A percentile compares a stretch with the other conserved stretches of the same genome.
Evolutionary conservation across 2,329 filamentous ascomycete species (phyloP).

Genomic region (Colletotrichum theobromicola): DNA sequence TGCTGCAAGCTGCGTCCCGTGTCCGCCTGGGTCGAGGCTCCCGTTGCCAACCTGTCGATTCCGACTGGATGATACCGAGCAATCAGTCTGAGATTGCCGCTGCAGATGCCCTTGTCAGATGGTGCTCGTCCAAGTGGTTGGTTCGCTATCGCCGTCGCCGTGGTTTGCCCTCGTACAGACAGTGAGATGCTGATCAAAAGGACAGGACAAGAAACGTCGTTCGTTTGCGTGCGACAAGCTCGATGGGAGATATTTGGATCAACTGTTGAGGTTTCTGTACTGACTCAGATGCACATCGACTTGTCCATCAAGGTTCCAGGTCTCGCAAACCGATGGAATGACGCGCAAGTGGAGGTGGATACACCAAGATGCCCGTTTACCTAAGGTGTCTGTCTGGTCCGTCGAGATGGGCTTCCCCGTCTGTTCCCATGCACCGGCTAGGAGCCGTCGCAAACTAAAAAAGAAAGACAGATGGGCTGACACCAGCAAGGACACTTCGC

Average conservation of each 20-base stretch:
- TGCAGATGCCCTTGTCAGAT: neutral
- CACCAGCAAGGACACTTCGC: neutral
- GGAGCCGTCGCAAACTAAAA: neutral
- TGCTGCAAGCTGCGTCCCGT: neutral
- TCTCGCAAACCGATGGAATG: conserved; percentile 5
- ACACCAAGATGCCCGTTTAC: neutral
- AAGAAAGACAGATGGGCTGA: neutral
- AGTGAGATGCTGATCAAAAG: neutral
- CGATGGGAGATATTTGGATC: conserved; percentile 5
- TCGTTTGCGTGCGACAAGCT: conserved; percentile 6
- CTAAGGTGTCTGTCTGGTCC: neutral
- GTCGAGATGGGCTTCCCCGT: neutral
- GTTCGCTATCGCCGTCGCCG: neutral
- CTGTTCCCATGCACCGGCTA: neutral
- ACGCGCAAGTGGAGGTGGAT: neutral
- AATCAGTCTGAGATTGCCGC: neutral
- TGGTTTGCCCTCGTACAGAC: neutral
- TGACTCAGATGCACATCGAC: conserved; percentile 6
- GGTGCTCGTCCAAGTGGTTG: neutral
- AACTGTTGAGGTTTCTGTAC: neutral
- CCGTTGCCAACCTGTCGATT: neutral
- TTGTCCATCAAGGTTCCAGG: conserved; percentile 17
- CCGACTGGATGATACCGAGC: neutral
- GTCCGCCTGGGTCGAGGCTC: neutral
- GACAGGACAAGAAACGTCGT: neutral